Conservation (phyloP, 768 basidiomycete species). For the Neoboletus magnificus region DNA sequence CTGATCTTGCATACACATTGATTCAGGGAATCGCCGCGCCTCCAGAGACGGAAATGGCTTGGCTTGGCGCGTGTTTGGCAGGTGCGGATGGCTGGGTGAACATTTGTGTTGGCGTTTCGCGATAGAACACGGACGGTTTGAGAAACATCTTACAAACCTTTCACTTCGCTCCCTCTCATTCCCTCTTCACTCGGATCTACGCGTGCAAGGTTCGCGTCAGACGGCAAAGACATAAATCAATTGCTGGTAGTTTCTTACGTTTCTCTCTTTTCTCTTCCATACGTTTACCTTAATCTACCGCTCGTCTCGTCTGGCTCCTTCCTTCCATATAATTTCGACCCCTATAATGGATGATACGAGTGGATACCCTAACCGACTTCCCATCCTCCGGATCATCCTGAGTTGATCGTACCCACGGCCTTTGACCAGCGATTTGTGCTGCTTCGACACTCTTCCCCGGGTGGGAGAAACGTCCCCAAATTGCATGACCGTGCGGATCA, state of each 20-base stretch:
- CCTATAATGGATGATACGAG: conserved; percentile 14
- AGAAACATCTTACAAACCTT: neutral
- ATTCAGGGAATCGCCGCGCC: conserved; percentile 85
- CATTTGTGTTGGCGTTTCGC: conserved; percentile 68
- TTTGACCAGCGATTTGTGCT: neutral
- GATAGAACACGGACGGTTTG: conserved; percentile 14
- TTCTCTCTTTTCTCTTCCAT: neutral
- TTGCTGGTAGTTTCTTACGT: neutral
- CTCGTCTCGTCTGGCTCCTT: neutral
- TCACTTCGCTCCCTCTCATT: neutral
- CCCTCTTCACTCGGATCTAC: neutral
- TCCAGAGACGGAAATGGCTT: conserved; percentile 84
- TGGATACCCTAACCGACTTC: conserved; percentile 4
- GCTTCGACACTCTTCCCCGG: neutral
- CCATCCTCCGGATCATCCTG: neutral
- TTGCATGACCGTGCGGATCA: neutral
- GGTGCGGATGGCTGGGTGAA: conserved; percentile 97
- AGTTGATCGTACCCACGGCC: neutral
- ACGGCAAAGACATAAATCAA: neutral
- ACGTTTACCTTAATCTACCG: conserved; percentile 4
- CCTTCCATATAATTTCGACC: conserved; percentile 12
- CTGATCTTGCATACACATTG: conserved; percentile 69
- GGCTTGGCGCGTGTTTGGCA: conserved; percentile 88
- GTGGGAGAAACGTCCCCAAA: neutral
- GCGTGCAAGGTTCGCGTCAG: neutral